These are phyloP conservation scores for Aquilaria yunnanensis DNA, from an alignment of 345 rosid genomes.

Conservation along the genomic window DNA sequence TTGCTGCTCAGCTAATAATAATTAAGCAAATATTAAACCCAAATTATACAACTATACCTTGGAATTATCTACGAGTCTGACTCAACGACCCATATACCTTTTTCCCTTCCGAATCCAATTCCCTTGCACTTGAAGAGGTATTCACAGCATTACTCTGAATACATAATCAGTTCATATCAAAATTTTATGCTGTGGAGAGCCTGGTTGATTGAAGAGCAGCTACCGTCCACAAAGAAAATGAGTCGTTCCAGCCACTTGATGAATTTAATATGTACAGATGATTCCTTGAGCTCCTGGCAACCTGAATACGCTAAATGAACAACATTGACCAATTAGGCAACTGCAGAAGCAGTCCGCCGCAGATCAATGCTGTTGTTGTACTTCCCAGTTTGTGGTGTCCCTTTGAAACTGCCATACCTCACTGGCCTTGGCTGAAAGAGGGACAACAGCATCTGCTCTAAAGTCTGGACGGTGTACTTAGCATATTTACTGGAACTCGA, in stretches of 20 bases:
- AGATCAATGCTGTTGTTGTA: conserved; percentile 50
- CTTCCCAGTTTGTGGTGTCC: conserved; percentile 47
- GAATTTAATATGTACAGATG: conserved; percentile 25
- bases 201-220: neutral
- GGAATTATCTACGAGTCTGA: conserved; percentile 25
- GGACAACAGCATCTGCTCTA: conserved; percentile 80
- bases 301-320: conserved; percentile 2
- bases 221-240: conserved; percentile 10
- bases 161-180: too few relatives aligned
- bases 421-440: conserved; percentile 74
- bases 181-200: too few relatives aligned
- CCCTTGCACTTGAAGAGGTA: neutral
- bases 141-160: too few relatives aligned
- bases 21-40: conserved; percentile 23
- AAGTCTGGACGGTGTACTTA: conserved; percentile 69
- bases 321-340: conserved; percentile 31
- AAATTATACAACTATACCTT: conserved; percentile 32
- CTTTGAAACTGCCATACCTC: conserved; percentile 87
- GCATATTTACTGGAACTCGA: conserved; percentile 84
- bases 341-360: conserved; percentile 75
- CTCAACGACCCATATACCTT: conserved; percentile 3
- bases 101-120: conserved; percentile 6
- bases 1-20: conserved; percentile 15
- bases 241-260: conserved; percentile 9
- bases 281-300: conserved; percentile 7